These are phyloP conservation scores for Gautieria morchelliformis DNA, from an alignment of 768 basidiomycete species.

Conservation along the genomic window DNA sequence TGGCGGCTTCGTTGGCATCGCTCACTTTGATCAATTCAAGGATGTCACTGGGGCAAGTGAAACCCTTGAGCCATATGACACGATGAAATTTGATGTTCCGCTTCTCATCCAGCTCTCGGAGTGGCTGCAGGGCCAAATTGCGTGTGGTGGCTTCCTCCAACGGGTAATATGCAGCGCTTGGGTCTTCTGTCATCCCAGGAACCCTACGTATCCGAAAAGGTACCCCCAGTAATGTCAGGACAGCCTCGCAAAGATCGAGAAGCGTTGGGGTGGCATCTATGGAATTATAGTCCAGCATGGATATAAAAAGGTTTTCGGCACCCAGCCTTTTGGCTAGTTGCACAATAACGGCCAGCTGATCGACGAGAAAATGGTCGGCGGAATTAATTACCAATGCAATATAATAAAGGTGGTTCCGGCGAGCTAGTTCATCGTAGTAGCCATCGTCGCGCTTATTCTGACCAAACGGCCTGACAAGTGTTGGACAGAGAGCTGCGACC, in stretches of 20 bases:
- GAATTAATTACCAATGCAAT: constrained; percentile 94
- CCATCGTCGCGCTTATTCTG: constrained; percentile 78
- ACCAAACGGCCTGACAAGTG: constrained; percentile 88
- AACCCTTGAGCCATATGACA: constrained; percentile 97
- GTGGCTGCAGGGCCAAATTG: constrained; percentile 85
- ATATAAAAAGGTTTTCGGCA: constrained; percentile 85
- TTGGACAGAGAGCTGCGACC: constrained; percentile 94
- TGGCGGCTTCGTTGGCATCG: constrained; percentile 83
- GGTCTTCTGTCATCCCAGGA: constrained; percentile 85
- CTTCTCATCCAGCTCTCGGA: constrained; percentile 69
- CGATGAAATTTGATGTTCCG: constrained; percentile 77
- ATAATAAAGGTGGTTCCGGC: constrained; percentile 81
- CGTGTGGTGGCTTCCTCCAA: constrained; percentile 90
- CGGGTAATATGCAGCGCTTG: constrained; percentile 86
- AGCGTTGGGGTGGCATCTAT: constrained; percentile 92
- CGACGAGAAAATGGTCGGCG: constrained; percentile 97
- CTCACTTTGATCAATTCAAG: constrained; percentile 91
- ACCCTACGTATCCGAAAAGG: constrained; percentile 91
- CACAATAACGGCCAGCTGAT: constrained; percentile 96
- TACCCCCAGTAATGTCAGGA: constrained; percentile 85
- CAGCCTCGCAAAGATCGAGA: constrained; percentile 90
- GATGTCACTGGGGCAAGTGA: constrained; percentile 97
- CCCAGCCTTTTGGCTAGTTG: constrained; percentile 91
- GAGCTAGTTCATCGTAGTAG: constrained; percentile 75
- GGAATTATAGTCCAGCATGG: constrained; percentile 96